phyloP scores from a whole-genome alignment of 495 filamentous ascomycete species.

The Hypoxylon lienhwacheense region DNA sequence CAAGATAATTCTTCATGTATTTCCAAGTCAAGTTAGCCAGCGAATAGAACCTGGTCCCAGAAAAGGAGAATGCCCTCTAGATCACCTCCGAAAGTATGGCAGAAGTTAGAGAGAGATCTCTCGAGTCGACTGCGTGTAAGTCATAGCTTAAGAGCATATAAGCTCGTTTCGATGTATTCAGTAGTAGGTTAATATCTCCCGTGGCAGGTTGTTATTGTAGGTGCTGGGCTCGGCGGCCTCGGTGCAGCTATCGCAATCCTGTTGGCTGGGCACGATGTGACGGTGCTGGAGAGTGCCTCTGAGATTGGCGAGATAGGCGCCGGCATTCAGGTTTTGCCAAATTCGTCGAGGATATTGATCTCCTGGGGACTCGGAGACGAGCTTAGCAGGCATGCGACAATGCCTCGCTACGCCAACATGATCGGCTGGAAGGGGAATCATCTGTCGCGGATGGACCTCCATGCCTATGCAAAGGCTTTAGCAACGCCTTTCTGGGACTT shows the following conservation, averaged over 20 bases:
- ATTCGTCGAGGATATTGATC: constrained; percentile 53
- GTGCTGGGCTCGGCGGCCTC: constrained; percentile 70
- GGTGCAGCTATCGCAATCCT: constrained; percentile 63
- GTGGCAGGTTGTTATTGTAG: constrained; percentile 58
- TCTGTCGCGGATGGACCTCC: constrained; percentile 46
- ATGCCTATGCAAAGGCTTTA: constrained; percentile 48
- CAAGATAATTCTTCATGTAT: too few relatives aligned
- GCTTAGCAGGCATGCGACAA: constrained; percentile 39
- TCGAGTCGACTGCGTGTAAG: constrained; percentile 30
- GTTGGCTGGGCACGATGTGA: constrained; percentile 62
- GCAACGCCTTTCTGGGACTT: constrained; percentile 59
- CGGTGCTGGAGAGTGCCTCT: constrained; percentile 63
- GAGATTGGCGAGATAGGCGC: constrained; percentile 64
- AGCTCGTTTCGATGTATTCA: constrained; percentile 5
- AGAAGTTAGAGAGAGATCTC: constrained; percentile 24
- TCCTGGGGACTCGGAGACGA: constrained; percentile 44
- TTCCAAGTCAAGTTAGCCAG: too few relatives aligned
- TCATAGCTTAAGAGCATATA: background rate
- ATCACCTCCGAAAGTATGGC: constrained; percentile 12
- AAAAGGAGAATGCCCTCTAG: constrained; percentile 23
- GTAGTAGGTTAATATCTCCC: too few relatives aligned
- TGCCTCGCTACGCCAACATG: constrained; percentile 46
- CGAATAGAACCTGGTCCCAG: too few relatives aligned
- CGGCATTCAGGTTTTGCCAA: constrained; percentile 63
- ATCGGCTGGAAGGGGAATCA: constrained; percentile 47